Percentiles rank a stretch among this genome's conserved stretches.
Evolutionary conservation across 805 yeast genomes (phyloP).

Genomic region (Kluyveromyces aestuarii): DNA sequence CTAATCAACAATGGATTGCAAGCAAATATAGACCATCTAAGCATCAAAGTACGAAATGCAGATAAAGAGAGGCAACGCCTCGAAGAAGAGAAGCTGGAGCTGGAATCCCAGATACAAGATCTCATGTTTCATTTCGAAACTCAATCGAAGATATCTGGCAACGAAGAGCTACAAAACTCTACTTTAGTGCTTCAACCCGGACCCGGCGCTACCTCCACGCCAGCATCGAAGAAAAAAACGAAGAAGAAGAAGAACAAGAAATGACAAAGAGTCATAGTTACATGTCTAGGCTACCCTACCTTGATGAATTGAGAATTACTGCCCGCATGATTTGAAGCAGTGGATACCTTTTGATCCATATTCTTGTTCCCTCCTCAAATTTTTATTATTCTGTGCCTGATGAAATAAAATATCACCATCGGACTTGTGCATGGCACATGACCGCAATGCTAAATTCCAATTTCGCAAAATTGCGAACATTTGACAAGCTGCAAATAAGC

Average conservation of each 20-base stretch:
- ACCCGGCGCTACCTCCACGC: neutral
- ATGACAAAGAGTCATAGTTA: neutral
- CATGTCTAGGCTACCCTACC: neutral
- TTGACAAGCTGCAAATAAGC: neutral
- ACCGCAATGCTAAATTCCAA: neutral
- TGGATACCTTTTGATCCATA: too few relatives aligned
- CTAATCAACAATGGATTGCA: conserved; percentile 40
- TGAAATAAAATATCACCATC: neutral
- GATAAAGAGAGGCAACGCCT: conserved; percentile 27
- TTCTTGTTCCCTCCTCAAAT: neutral
- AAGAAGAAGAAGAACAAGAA: conserved; percentile 14
- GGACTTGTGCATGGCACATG: neutral
- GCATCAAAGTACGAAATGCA: conserved; percentile 32
- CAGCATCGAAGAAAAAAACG: conserved; percentile 6
- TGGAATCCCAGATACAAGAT: conserved; percentile 60
- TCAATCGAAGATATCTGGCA: conserved; percentile 61
- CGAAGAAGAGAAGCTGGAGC: conserved; percentile 35
- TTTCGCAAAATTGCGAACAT: neutral
- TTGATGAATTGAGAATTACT: neutral
- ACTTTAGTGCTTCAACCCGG: conserved; percentile 37
- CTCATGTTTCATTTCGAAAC: conserved; percentile 73
- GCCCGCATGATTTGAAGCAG: too few relatives aligned
- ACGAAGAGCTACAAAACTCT: conserved; percentile 68
- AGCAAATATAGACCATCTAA: conserved; percentile 34
- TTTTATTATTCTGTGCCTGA: neutral